Base-by-base conservation (phyloP, 2,329 filamentous ascomycete genomes). In the Monosporascus ibericus region DNA sequence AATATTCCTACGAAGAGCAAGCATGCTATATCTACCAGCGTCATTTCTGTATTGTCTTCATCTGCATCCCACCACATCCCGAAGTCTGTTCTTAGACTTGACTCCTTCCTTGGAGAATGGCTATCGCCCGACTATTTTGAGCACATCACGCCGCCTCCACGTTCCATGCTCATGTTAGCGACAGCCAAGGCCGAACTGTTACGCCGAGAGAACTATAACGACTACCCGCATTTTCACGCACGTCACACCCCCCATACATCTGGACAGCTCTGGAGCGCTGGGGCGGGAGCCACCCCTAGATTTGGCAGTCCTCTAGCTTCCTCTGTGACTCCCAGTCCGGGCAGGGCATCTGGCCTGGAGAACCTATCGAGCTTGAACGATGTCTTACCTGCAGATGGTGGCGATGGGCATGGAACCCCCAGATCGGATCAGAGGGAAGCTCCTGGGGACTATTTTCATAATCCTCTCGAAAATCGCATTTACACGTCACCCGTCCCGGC, bases 51-150 rank as follows among this genome's bases (percentile, higher is more conserved):
- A 44, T 66, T 66, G 8, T 8, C 53, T 17, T 40, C 50, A 17
- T 51, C 47, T 6, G 20, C 37, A 20, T 15, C 51, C 22, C 27
- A 20, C 7, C 58, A 60, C 5, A 60, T 81, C 54, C 75, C 77
- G 52, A 87, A 82, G 57, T 74, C 81, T 3, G 77, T 85, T 9
- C 72, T 99, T 47, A 87, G 94, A 1, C 79, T 99, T 6, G 94
- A 99, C 70, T 87, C 92, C 0, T 96, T 95, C 65, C 78, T 99
- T 0, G 92, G 94, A 48, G 94, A 99, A 75, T 99, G 94, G 94
- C 78, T 97, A 30, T 89, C 88, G 2, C 90, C 91, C 1, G 87
- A 92, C 65, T 99, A 99, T 69, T 99, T 92, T 64, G 91, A 96
- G 57, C 80, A 88, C 49, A 96, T 96, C 58, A 92, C 88, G 0